A percentile compares a stretch with the other conserved stretches of the same genome.
Conservation (phyloP, 352 stramenopile genomes). For the Pythium pyrilobum region DNA sequence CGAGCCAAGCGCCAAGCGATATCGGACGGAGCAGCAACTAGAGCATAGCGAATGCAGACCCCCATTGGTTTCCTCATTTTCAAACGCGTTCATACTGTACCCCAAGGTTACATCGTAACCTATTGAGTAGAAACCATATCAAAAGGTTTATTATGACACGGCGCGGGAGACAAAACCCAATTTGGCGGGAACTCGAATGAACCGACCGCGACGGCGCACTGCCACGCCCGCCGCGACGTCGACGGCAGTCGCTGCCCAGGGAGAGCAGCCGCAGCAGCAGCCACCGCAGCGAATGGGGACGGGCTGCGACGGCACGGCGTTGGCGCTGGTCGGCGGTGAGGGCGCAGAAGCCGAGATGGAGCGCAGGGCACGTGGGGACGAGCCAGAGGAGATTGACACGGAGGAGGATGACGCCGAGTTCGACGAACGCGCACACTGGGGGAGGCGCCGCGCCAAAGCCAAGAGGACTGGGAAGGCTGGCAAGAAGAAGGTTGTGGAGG, state of each 20-base stretch:
- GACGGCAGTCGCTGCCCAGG: too few relatives aligned
- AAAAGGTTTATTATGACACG: not conserved
- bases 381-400: constrained; percentile 56
- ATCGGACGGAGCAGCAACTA: constrained; percentile 1
- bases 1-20: not conserved
- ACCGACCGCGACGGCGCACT: not conserved
- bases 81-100: not conserved
- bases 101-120: constrained; percentile 1
- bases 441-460: constrained; percentile 27
- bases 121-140: not conserved
- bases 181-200: constrained; percentile 25
- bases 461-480: constrained; percentile 19
- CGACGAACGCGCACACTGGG: constrained; percentile 62
- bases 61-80: not conserved
- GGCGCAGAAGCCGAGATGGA: not conserved
- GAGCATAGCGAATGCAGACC: not conserved
- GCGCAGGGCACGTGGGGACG: not conserved
- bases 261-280: too few relatives aligned
- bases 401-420: constrained; percentile 72
- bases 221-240: not conserved
- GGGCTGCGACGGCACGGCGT: constrained; percentile 1
- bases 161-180: constrained; percentile 9
- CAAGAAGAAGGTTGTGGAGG: constrained; percentile 13
- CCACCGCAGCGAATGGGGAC: not conserved
- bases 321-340: constrained; percentile 29